Conservation (phyloP, 345 rosid species). For the Bruguiera gymnorhiza region DNA sequence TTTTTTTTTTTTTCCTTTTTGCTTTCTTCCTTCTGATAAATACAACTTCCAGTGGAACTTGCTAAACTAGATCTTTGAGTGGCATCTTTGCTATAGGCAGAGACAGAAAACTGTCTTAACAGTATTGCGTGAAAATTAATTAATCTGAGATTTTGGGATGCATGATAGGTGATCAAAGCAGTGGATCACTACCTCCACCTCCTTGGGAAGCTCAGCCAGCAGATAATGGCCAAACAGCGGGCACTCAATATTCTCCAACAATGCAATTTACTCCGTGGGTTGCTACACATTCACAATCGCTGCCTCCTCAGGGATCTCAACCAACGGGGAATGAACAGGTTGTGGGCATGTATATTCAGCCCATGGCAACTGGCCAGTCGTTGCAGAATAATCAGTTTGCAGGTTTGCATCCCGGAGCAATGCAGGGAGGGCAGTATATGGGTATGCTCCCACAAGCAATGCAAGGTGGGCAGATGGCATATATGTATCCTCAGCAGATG, state of each 20-base stretch:
- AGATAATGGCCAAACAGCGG: slow-evolving; percentile 47
- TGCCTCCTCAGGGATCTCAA: slow-evolving; percentile 45
- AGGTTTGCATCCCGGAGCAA: slow-evolving; percentile 44
- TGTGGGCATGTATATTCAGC: slow-evolving; percentile 63
- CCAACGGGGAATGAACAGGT: slow-evolving; percentile 46
- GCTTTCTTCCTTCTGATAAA: too few relatives aligned
- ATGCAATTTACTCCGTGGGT: slow-evolving; percentile 53
- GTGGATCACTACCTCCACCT: slow-evolving; percentile 74
- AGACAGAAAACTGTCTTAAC: background rate
- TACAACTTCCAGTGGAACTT: too few relatives aligned
- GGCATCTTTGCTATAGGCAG: background rate
- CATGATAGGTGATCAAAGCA: slow-evolving; percentile 54
- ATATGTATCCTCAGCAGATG: slow-evolving; percentile 61
- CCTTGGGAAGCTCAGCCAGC: slow-evolving; percentile 93
- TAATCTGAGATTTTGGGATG: slow-evolving; percentile 20
- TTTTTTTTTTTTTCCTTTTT: too few relatives aligned
- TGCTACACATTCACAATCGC: slow-evolving; percentile 41
- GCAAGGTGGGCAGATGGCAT: slow-evolving; percentile 45
- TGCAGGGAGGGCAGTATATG: slow-evolving; percentile 61
- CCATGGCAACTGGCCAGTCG: slow-evolving; percentile 35
- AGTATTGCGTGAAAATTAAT: background rate
- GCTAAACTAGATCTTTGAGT: background rate
- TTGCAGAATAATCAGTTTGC: slow-evolving; percentile 38
- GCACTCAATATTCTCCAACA: slow-evolving; percentile 59
- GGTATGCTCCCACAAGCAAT: slow-evolving; percentile 51